Base-by-base conservation (phyloP, 2,329 filamentous ascomycete genomes). In the Epicoccum sorghinum region DNA sequence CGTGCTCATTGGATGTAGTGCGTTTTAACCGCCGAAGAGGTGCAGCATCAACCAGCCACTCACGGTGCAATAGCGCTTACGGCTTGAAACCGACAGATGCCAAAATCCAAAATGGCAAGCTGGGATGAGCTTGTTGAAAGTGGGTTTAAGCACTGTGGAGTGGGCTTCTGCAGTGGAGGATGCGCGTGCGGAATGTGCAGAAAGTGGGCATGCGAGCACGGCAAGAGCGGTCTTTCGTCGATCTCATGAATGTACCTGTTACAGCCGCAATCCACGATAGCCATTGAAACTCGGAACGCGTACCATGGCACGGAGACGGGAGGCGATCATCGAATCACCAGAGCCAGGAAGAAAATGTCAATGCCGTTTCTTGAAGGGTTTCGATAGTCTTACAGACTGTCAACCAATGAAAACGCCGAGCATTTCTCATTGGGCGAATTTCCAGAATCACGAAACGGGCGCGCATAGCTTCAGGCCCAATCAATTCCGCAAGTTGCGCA, bases 21-120 rank as follows among this genome's bases (percentile, higher is more conserved):
- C 38, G 42, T 33, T 47, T 61, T 68, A 69, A 60, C 64, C 67
- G 67, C 67, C 60, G 53, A 56, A 58, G 47, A 52, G 50, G 55
- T 60, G 66, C 62, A 63, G 58, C 50, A 22, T 59, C 42, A 50
- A 38, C 59, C 47, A 55, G 58, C 67, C 66, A 70, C 59, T 67
- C 59, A 61, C 58, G 37, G 56, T 42, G 55, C 65, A 67, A 68
- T 70, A 69, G 66, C 67, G 67, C 64, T 63, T 69, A 58, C 45
- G 41, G 50, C 25, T 53, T 60, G 62, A 70, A 70, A 70, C 65
- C 52, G 55, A 57, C 54, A 58, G 52, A 52, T 58, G 53, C 39
- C 48, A 46, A 36, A 32, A 52, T 32, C 33, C 33, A 38, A 45
- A 37, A 33, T 58, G 60, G 60, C 55, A 51, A 47, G 52, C 57